Conservation (phyloP, 352 stramenopile species). For the Globisporangium radiosum region DNA sequence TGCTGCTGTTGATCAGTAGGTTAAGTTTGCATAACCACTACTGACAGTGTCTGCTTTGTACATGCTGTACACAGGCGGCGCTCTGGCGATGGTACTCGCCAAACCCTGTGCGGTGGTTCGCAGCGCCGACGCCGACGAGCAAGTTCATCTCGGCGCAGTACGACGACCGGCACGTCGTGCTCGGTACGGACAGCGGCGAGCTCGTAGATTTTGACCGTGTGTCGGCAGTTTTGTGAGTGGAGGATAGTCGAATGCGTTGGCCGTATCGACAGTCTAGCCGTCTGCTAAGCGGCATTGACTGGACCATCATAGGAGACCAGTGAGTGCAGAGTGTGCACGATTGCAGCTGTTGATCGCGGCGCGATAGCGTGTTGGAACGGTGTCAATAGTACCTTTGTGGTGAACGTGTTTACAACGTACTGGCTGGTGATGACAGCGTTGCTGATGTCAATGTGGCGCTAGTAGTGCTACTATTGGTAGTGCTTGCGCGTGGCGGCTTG, state of each 20-base stretch:
- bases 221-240: slow-evolving; percentile 36
- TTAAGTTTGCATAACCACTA: too few species aligned
- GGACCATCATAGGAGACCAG: too few species aligned
- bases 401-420: too few species aligned
- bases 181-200: slow-evolving; percentile 68
- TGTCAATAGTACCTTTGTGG: too few species aligned
- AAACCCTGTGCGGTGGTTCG: slow-evolving; percentile 74
- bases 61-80: slow-evolving; percentile 34
- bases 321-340: too few species aligned
- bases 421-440: too few species aligned
- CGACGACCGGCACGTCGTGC: slow-evolving; percentile 66
- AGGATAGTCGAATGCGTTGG: neutral
- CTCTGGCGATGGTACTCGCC: slow-evolving; percentile 82
- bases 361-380: too few species aligned
- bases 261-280: neutral
- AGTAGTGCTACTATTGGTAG: neutral
- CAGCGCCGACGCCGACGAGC: slow-evolving; percentile 33
- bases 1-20: too few species aligned
- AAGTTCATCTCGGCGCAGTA: slow-evolving; percentile 68
- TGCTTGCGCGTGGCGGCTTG: slow-evolving; percentile 14
- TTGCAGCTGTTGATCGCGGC: too few species aligned
- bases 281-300: too few species aligned
- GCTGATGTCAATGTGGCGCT: too few species aligned
- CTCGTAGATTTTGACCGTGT: slow-evolving; percentile 76
- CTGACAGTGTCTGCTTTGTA: slow-evolving; percentile 4